These are phyloP conservation scores for Neoboletus magnificus DNA, from an alignment of 768 basidiomycete species.

Conservation along the genomic window DNA sequence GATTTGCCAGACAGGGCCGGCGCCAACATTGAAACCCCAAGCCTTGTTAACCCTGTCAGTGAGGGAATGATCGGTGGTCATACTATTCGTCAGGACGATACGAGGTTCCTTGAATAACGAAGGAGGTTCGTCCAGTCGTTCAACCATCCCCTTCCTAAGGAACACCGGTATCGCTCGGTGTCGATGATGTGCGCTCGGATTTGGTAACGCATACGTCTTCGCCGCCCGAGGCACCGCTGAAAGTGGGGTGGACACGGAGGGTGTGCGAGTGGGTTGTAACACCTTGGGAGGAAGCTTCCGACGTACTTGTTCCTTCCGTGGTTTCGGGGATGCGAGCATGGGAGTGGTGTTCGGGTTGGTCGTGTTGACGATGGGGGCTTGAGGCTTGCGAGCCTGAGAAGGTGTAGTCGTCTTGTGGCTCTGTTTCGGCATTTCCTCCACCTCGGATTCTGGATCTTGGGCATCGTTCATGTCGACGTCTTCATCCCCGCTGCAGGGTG, in stretches of 20 bases:
- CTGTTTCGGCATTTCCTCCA: conserved; percentile 14
- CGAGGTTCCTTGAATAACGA: conserved; percentile 44
- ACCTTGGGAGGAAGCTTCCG: conserved; percentile 18
- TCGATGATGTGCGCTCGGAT: conserved; percentile 67
- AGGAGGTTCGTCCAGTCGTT: conserved; percentile 55
- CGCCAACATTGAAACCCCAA: conserved; percentile 71
- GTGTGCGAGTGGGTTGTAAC: conserved; percentile 1
- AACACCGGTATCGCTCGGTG: conserved; percentile 67
- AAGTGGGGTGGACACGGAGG: conserved; percentile 6
- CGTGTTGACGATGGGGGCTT: neutral
- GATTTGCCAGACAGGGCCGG: conserved; percentile 77
- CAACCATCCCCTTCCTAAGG: conserved; percentile 46
- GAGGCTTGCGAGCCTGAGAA: neutral
- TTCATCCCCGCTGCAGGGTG: conserved; percentile 35
- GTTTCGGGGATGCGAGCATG: conserved; percentile 5
- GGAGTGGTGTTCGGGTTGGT: neutral
- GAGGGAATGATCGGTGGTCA: conserved; percentile 46
- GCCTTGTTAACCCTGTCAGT: conserved; percentile 59
- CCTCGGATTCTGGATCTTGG: conserved; percentile 11
- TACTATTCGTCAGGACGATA: conserved; percentile 51
- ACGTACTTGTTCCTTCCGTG: conserved; percentile 13
- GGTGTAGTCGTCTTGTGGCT: neutral
- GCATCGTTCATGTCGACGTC: conserved; percentile 22
- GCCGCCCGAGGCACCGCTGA: conserved; percentile 12
- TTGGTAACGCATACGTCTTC: conserved; percentile 57